A percentile compares a stretch with the other conserved stretches of the same genome.
Evolutionary conservation across 78 protist genomes (phyloP).

Genomic region (Dictyostelium purpureum): DNA sequence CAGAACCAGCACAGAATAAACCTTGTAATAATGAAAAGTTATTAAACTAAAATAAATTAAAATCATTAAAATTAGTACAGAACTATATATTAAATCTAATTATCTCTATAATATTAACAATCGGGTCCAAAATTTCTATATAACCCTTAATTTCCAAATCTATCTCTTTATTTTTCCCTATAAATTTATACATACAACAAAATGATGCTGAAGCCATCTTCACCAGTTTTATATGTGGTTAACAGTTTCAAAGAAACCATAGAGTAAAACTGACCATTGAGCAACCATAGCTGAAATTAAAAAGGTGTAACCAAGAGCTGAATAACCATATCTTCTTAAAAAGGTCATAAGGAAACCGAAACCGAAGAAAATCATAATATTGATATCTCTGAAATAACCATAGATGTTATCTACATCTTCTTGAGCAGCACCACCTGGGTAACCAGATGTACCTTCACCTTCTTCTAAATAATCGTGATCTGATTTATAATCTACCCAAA

Average conservation of each 20-base stretch:
- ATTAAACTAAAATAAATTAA: background rate
- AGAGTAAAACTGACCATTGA: slow-evolving; percentile 85
- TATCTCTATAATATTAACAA: too few species aligned
- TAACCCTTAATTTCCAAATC: too few species aligned
- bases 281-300: slow-evolving; percentile 81
- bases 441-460: background rate
- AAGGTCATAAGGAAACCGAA: slow-evolving; percentile 97
- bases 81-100: too few species aligned
- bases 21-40: slow-evolving; percentile 65
- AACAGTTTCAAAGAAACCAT: slow-evolving; percentile 79
- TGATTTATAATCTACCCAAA: slow-evolving; percentile 40
- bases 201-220: slow-evolving; percentile 9
- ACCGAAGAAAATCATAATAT: slow-evolving; percentile 96
- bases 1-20: slow-evolving; percentile 91
- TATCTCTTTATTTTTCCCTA: too few species aligned
- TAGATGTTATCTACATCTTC: slow-evolving; percentile 22
- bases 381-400: slow-evolving; percentile 87
- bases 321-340: slow-evolving; percentile 73
- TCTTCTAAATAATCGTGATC: background rate
- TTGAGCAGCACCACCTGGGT: slow-evolving; percentile 17
- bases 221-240: background rate
- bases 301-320: slow-evolving; percentile 86
- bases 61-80: background rate
- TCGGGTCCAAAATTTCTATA: too few species aligned
- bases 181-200: background rate